Evolutionary conservation across 495 filamentous ascomycete species (phyloP), one percentile per base, ranked within the genome.

Genomic region (Lasiosphaeriaceae sp.): DNA sequence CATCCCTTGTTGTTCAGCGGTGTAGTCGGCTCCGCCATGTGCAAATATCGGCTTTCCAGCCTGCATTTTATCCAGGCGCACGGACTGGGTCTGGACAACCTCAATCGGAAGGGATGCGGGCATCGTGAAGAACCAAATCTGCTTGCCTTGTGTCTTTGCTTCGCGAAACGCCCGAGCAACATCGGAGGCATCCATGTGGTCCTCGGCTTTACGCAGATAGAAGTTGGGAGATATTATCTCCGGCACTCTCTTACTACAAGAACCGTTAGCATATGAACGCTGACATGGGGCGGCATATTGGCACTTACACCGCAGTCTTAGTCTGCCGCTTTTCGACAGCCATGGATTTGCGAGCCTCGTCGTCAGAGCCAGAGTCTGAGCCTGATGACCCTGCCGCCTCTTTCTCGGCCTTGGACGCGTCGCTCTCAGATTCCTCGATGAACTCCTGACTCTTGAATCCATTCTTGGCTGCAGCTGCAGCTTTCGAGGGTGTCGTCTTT

Each of bases 101-200:
- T 76, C 75, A 50, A 80, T 77, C 2, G 76, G 76, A 11, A 80
- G 56, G 16, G 74, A 75, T 12, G 75, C 75, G 1, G 77, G 77
- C 11, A 71, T 71, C 0, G 76, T 80, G 50, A 80, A 80, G 57
- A 76, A 78, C 77, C 76, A 80, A 23, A 80, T 65, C 54, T 80
- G 75, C 65, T 79, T 78, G 62, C 76, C 77, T 29, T 76, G 66
- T 8, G 71, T 39, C 51, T 75, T 74, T 41, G 76, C 66, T n/a
- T 74, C 71, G 50, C 56, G 71, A 54, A 78, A 74, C 37, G 72
- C 47, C 47, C 65, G 50, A 44, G 71, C 68, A 58, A 76, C 60
- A 54, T 74, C 62, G 48, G 70, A 57, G 55, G 71, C 64, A 55
- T 74, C 65, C 66, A 72, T 54, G 37, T 60, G 51, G 0, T 63